Evolutionary conservation across 2,329 filamentous ascomycete species (phyloP), one percentile per base, ranked within the genome.

Genomic region (Monosporascus sp.): DNA sequence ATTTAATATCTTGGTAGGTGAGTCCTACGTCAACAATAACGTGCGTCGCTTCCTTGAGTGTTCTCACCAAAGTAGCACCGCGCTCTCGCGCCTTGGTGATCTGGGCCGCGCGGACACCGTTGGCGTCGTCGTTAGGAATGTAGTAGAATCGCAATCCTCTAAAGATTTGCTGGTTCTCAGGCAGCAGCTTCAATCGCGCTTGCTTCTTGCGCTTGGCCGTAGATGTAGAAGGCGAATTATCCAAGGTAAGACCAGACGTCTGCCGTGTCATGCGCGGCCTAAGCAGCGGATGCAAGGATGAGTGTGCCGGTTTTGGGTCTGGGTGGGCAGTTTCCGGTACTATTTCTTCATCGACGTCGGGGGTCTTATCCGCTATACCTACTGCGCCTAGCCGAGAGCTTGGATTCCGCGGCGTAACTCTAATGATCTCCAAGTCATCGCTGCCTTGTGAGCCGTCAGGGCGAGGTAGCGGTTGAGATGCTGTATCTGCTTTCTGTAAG

Each of bases 41-140:
- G 70, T 96, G 90, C 1, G 88, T 95, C 17, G 94, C 81, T 22
- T 70, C 70, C 0, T 60, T 68, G 65, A 86, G 81, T 1, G 76
- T 71, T 49, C 78, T 78, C 27, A 83, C 80, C 85, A 91, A 94
- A 1, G 68, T 72, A 1, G 87, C 93, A 44, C 93, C 93, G 66
- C 85, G 85, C 62, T 91, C 85, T 50, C 83, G 79, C 0, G 88
- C 86, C 67, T 87, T 91, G 31, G 79, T 79, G 50, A 97, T 96
- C 4, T 89, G 85, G 54, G 85, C 70, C 52, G 81, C 82, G 40
- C 92, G 81, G 7, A 81, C 76, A 11, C 81, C 79, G 35, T 86
- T 82, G 47, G 88, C 79, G 58, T 93, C 87, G 58, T 91, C 83
- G 59, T 94, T 88, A 0, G 91, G 93, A 6, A 96, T 82, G 67